Percentiles rank a stretch among this genome's conserved stretches.
These are phyloP conservation scores for Vitis labrusca DNA, from an alignment of 164 flowering plant genomes.

Conservation along the genomic window DNA sequence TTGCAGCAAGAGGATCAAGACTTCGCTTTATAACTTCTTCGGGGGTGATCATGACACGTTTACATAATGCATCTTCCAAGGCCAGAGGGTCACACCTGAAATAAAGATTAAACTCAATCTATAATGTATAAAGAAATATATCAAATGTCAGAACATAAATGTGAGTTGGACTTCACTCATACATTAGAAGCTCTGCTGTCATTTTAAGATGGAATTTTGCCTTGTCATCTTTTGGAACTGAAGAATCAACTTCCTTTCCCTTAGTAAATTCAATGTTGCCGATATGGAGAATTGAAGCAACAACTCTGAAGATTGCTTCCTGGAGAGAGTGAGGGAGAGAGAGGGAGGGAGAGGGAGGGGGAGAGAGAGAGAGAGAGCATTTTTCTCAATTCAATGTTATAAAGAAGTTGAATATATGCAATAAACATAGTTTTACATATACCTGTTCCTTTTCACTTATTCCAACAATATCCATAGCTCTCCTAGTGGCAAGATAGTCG, in stretches of 20 bases:
- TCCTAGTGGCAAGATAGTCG: constrained; percentile 65
- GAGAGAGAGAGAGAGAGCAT: not conserved
- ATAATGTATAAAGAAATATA: not conserved
- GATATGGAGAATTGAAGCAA: constrained; percentile 60
- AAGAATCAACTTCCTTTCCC: constrained; percentile 64
- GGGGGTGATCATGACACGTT: constrained; percentile 68
- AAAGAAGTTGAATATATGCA: not conserved
- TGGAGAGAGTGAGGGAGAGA: constrained; percentile 21
- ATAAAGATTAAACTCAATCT: constrained; percentile 5
- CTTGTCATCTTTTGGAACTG: constrained; percentile 58
- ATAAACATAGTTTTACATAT: constrained; percentile 1
- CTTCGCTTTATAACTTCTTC: constrained; percentile 63
- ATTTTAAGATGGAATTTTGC: constrained; percentile 57
- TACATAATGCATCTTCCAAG: constrained; percentile 58
- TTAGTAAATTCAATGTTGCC: constrained; percentile 56
- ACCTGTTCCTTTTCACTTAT: constrained; percentile 67
- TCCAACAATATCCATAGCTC: constrained; percentile 76
- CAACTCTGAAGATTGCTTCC: constrained; percentile 71
- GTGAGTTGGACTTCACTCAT: constrained; percentile 7
- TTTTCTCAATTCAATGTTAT: not conserved
- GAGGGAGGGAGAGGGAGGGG: not conserved
- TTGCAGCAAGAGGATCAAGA: constrained; percentile 57
- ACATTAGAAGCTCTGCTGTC: constrained; percentile 63
- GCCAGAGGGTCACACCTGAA: constrained; percentile 52
- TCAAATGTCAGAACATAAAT: not conserved